These are phyloP conservation scores for Sequoiadendron giganteum DNA, from an alignment of 75 land plant genomes.

Conservation along the genomic window DNA sequence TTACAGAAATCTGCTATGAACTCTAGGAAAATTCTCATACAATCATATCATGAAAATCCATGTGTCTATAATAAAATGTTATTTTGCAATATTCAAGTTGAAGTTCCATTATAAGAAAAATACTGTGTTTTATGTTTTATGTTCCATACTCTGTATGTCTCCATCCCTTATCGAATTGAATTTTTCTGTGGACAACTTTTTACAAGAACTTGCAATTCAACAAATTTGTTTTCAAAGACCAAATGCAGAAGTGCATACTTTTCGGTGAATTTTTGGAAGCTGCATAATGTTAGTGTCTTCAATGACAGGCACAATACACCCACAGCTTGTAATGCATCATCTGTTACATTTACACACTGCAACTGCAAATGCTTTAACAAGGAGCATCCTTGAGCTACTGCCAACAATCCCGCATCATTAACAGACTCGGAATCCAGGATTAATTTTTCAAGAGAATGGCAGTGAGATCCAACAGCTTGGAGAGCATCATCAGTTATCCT, in stretches of 20 bases:
- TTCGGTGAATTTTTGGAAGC: conserved; percentile 87
- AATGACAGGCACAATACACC: conserved; percentile 55
- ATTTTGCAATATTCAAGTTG: neutral
- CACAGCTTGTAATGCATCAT: conserved; percentile 72
- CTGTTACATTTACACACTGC: conserved; percentile 74
- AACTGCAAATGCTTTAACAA: conserved; percentile 59
- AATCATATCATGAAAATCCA: neutral
- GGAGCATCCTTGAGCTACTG: conserved; percentile 68
- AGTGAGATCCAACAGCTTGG: conserved; percentile 64
- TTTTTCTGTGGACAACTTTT: neutral
- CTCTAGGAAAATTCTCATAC: neutral
- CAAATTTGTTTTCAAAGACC: neutral
- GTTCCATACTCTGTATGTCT: neutral
- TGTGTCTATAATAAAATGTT: neutral
- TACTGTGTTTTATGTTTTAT: neutral
- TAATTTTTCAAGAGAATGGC: conserved; percentile 51
- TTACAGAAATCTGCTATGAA: neutral
- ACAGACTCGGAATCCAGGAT: conserved; percentile 70
- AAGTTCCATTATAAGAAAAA: neutral
- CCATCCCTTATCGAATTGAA: neutral
- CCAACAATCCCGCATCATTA: conserved; percentile 55
- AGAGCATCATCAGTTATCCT: conserved; percentile 69
- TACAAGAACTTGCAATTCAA: neutral
- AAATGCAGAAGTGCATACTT: conserved; percentile 26
- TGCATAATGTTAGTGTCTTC: conserved; percentile 64